These are phyloP conservation scores for Niveomyces coronatus DNA, from an alignment of 2,329 filamentous ascomycete genomes.

Conservation along the genomic window DNA sequence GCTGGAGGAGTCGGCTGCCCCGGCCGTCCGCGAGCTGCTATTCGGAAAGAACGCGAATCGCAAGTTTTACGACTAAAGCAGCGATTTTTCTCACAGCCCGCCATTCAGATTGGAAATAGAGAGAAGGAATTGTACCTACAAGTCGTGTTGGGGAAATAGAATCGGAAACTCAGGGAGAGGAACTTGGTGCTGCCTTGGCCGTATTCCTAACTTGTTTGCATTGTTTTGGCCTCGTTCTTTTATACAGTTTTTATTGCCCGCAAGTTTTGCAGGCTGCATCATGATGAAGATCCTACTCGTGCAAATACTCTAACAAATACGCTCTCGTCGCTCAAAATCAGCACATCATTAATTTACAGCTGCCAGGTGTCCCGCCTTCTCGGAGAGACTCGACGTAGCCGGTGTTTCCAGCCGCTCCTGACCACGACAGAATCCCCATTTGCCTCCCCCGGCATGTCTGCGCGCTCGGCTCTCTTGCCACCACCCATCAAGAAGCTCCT, in stretches of 20 bases:
- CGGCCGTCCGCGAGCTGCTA: conserved; percentile 71
- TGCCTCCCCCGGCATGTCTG: too few relatives aligned
- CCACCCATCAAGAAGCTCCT: conserved; percentile 37
- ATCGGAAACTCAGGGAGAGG: too few relatives aligned
- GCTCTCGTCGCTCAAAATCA: too few relatives aligned
- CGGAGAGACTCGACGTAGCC: not conserved
- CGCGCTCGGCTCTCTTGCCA: too few relatives aligned
- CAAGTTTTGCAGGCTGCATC: conserved; percentile 24
- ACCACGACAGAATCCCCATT: conserved; percentile 15
- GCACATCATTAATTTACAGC: too few relatives aligned
- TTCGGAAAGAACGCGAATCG: conserved; percentile 95
- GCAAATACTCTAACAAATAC: too few relatives aligned
- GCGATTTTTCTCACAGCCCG: too few relatives aligned
- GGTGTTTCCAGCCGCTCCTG: conserved; percentile 2
- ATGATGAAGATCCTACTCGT: too few relatives aligned
- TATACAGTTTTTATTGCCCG: conserved; percentile 16
- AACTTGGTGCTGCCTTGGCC: too few relatives aligned
- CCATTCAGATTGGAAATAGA: conserved; percentile 7
- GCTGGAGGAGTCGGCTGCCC: conserved; percentile 75
- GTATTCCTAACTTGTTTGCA: conserved; percentile 3
- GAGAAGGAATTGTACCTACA: conserved; percentile 2
- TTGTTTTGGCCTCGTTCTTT: conserved; percentile 6
- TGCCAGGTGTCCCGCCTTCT: not conserved
- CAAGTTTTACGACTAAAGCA: conserved; percentile 87
- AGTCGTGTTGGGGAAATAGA: too few relatives aligned